Conservation (phyloP, 768 basidiomycete genomes). For the Tubosaeta brunneosetosa region DNA sequence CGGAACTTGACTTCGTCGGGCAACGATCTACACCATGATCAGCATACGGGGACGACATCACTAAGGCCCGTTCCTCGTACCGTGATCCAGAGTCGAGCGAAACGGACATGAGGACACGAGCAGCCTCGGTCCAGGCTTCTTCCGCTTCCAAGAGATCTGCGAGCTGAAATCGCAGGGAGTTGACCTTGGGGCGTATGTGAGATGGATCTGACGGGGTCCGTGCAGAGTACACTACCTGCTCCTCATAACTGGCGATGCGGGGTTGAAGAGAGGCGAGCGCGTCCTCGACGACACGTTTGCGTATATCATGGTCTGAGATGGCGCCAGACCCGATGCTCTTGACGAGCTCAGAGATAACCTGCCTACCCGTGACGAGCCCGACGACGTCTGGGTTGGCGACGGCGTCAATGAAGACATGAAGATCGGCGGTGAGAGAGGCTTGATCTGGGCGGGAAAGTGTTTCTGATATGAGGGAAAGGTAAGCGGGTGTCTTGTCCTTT, state of each 20-base stretch:
- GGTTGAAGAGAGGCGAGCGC: conserved; percentile 68
- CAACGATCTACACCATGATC: conserved; percentile 41
- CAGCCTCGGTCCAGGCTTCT: conserved; percentile 93
- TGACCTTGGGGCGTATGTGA: conserved; percentile 43
- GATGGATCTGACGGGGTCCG: neutral
- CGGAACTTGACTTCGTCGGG: conserved; percentile 83
- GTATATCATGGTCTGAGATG: conserved; percentile 50
- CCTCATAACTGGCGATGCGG: conserved; percentile 87
- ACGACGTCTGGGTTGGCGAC: conserved; percentile 78
- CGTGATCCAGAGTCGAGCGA: conserved; percentile 86
- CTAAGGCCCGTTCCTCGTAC: conserved; percentile 36
- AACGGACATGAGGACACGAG: conserved; percentile 86
- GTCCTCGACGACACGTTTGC: conserved; percentile 72
- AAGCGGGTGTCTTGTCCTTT: conserved; percentile 81
- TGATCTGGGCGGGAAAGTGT: conserved; percentile 52
- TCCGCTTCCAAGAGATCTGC: conserved; percentile 84
- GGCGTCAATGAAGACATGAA: conserved; percentile 71
- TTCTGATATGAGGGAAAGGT: conserved; percentile 62
- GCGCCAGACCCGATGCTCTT: conserved; percentile 55
- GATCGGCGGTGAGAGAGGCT: conserved; percentile 44
- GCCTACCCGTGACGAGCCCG: conserved; percentile 83
- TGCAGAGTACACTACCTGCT: conserved; percentile 52
- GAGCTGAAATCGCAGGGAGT: conserved; percentile 79
- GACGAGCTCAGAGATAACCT: conserved; percentile 83
- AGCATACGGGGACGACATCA: conserved; percentile 1